Percentiles rank a stretch among this genome's conserved stretches.
Conservation (phyloP, 1,139 yeast species). For the Suhomyces chickasaworum region DNA sequence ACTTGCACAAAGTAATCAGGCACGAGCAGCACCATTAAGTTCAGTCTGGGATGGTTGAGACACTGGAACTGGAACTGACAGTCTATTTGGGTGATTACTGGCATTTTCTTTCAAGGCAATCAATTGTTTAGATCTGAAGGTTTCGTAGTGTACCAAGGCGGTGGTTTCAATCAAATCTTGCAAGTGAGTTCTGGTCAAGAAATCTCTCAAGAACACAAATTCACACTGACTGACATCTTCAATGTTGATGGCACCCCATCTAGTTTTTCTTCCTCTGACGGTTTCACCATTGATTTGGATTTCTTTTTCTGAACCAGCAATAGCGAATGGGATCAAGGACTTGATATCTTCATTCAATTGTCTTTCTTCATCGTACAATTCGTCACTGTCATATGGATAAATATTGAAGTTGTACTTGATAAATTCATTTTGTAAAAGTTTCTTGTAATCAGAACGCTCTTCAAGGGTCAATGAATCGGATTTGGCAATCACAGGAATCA, state of each 20-base stretch:
- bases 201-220: conserved; percentile 89
- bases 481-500: conserved; percentile 93
- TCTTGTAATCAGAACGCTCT: conserved; percentile 80
- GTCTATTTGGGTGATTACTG: conserved; percentile 40
- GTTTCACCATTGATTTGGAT: conserved; percentile 73
- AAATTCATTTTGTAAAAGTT: conserved; percentile 75
- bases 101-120: conserved; percentile 92
- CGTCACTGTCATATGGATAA: conserved; percentile 85
- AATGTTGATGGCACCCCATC: conserved; percentile 91
- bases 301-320: conserved; percentile 88
- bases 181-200: conserved; percentile 90
- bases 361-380: conserved; percentile 73
- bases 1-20: conserved; percentile 2
- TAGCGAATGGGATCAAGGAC: conserved; percentile 88
- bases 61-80: conserved; percentile 17
- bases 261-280: conserved; percentile 87
- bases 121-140: conserved; percentile 90
- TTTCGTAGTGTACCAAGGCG: conserved; percentile 83
- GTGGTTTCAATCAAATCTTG: conserved; percentile 97
- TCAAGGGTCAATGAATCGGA: conserved; percentile 85
- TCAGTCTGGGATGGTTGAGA: conserved; percentile 9
- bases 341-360: conserved; percentile 77
- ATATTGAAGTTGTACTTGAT: conserved; percentile 70
- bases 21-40: conserved; percentile 15
- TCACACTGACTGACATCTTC: conserved; percentile 96